These are phyloP conservation scores for Neofusicoccum parvum DNA, from an alignment of 2,329 filamentous ascomycete genomes.

Conservation along the genomic window DNA sequence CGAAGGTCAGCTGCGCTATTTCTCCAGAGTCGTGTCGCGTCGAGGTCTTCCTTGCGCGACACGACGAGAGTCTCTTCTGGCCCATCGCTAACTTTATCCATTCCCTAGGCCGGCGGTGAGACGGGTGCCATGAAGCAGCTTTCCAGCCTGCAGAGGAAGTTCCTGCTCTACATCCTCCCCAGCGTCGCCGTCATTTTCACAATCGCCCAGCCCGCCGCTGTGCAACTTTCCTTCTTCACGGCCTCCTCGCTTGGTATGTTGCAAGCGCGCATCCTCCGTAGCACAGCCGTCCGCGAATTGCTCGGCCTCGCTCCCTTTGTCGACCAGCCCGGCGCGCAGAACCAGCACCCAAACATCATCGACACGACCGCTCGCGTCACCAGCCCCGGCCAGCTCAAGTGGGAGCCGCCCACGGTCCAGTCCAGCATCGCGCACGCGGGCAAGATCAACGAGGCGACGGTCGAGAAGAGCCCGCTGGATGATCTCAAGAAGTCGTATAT, in stretches of 20 bases:
- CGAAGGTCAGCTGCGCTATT: conserved; percentile 54
- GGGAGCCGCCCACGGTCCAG: conserved; percentile 8
- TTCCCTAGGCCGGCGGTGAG: conserved; percentile 51
- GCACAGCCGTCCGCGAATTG: conserved; percentile 36
- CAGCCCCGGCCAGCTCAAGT: conserved; percentile 4
- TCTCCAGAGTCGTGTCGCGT: neutral
- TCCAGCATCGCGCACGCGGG: neutral
- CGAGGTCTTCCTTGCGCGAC: neutral
- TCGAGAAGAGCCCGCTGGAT: neutral
- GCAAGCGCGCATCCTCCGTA: conserved; percentile 44
- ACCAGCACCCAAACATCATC: neutral
- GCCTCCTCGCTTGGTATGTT: conserved; percentile 43
- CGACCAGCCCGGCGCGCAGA: neutral
- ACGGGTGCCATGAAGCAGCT: conserved; percentile 40
- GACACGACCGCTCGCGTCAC: neutral
- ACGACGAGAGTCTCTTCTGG: neutral
- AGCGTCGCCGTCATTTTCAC: conserved; percentile 57
- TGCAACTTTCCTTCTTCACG: conserved; percentile 66
- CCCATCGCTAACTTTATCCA: neutral
- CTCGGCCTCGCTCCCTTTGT: conserved; percentile 42
- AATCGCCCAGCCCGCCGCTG: conserved; percentile 55
- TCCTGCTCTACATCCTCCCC: conserved; percentile 55
- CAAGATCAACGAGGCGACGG: neutral
- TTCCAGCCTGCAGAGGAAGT: conserved; percentile 38
- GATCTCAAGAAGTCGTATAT: neutral